Percentiles rank a stretch among this genome's conserved stretches.
Conservation (phyloP, 345 rosid genomes). For the Rhodamnia argentea region DNA sequence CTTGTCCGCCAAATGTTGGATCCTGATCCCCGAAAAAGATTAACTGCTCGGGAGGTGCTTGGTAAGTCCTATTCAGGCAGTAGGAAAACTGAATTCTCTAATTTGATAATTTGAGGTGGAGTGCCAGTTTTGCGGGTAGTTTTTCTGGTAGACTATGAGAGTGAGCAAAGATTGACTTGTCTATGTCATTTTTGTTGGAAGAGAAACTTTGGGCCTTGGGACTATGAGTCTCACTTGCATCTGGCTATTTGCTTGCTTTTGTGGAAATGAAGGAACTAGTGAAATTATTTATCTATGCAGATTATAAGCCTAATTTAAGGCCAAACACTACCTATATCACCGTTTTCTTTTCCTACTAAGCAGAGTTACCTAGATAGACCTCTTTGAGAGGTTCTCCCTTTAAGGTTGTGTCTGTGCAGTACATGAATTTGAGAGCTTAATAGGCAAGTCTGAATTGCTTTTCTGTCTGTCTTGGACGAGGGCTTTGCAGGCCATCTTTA, state of each 20-base stretch:
- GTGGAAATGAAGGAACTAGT: neutral
- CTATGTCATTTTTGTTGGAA: neutral
- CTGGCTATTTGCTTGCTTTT: neutral
- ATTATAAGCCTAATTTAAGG: neutral
- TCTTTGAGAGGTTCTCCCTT: neutral
- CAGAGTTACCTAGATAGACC: neutral
- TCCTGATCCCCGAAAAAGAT: constrained; percentile 62
- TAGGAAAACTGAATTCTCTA: neutral
- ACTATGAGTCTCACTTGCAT: neutral
- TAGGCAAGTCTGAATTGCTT: neutral
- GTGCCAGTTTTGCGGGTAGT: neutral
- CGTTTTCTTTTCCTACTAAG: neutral
- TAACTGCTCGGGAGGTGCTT: constrained; percentile 85
- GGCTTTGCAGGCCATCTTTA: neutral
- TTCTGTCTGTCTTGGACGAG: neutral
- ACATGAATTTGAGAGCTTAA: neutral
- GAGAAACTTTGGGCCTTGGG: neutral
- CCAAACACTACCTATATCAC: no score
- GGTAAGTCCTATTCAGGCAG: constrained; percentile 30
- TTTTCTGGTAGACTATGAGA: neutral
- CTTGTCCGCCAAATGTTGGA: constrained; percentile 85
- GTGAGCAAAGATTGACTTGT: neutral
- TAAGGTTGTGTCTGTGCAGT: neutral
- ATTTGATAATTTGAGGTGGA: neutral
- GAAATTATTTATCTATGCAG: neutral